These are phyloP conservation scores for Vanrija sp. DNA, from an alignment of 1,284 basidiomycete genomes.

Conservation along the genomic window DNA sequence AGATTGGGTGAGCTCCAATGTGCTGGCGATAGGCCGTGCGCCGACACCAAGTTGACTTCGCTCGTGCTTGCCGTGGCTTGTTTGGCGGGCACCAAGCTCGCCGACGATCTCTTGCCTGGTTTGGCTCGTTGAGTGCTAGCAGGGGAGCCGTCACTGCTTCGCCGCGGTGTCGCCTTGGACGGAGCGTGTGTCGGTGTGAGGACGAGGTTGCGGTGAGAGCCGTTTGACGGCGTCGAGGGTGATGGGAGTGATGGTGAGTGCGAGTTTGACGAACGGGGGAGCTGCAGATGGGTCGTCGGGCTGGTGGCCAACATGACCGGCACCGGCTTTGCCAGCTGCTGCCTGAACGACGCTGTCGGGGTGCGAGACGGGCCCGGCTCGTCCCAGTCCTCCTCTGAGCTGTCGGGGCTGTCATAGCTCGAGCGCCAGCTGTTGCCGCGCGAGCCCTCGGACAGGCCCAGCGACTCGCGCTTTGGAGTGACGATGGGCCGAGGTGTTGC, in stretches of 20 bases:
- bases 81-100: too few species aligned
- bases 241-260: slow-evolving; percentile 8
- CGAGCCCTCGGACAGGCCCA: neutral
- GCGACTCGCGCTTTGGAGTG: slow-evolving; percentile 3
- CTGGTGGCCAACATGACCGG: neutral
- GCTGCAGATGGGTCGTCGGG: slow-evolving; percentile 1
- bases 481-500: neutral
- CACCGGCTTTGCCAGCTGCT: neutral
- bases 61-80: too few species aligned
- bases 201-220: neutral
- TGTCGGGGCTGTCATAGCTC: slow-evolving; percentile 10
- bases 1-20: slow-evolving; percentile 11
- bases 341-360: slow-evolving; percentile 4
- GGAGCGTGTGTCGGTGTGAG: neutral
- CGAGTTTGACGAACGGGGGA: slow-evolving; percentile 9
- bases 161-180: neutral
- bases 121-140: too few species aligned
- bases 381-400: slow-evolving; percentile 22
- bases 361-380: slow-evolving; percentile 11
- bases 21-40: slow-evolving; percentile 5
- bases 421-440: slow-evolving; percentile 1
- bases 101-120: too few species aligned
- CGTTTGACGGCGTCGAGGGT: neutral
- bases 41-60: neutral
- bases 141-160: neutral